Conservation (phyloP, 163 green algal species). For the Prototheca wickerhamii region DNA sequence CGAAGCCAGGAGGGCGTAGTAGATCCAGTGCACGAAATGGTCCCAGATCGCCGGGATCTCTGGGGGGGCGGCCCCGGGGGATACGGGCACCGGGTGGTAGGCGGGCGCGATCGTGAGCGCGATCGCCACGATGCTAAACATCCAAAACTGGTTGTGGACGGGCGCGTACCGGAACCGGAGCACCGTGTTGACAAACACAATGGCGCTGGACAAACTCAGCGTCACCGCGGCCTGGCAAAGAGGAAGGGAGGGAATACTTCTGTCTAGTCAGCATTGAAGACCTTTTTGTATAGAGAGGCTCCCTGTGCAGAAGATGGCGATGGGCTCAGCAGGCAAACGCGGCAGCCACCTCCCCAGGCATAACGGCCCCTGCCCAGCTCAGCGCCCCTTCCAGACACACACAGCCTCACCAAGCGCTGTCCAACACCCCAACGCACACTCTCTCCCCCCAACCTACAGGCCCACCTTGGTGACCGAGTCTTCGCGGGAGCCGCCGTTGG, state of each 20-base stretch:
- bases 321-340: too few relatives aligned
- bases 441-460: background rate
- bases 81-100: background rate
- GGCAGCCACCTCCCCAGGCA: too few relatives aligned
- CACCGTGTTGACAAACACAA: slow-evolving; percentile 3
- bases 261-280: too few relatives aligned
- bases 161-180: slow-evolving; percentile 4
- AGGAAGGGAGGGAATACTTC: too few relatives aligned
- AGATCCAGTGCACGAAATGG: background rate
- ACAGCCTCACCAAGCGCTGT: too few relatives aligned
- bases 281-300: too few relatives aligned
- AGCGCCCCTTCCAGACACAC: too few relatives aligned
- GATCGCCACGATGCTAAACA: background rate
- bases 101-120: background rate
- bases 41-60: too few relatives aligned
- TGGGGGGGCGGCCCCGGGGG: too few relatives aligned
- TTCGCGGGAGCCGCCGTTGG: slow-evolving; percentile 7
- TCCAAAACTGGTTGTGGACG: background rate
- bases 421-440: too few relatives aligned
- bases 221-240: background rate
- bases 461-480: background rate
- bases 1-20: slow-evolving; percentile 3
- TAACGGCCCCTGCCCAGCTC: too few relatives aligned
- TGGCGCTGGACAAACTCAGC: background rate
- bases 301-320: too few relatives aligned